Evolutionary conservation across 345 rosid species (phyloP), one percentile per base, ranked within the genome.

Genomic region (Angophora floribunda): DNA sequence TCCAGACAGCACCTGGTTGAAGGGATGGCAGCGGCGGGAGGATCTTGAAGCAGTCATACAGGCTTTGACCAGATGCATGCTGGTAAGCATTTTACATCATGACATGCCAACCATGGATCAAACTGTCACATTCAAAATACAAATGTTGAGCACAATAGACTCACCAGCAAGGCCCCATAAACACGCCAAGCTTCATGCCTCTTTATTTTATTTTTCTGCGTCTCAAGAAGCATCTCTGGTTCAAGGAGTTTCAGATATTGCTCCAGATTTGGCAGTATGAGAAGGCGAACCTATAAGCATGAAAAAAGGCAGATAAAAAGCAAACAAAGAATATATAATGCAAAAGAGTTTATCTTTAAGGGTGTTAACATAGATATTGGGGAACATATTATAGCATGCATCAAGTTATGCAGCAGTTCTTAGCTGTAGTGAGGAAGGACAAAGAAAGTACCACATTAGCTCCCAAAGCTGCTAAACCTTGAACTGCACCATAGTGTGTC

Each of bases 401-500:
- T 55, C 47, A 36, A 16, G 63, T 36, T n/a, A 36, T 41, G 79
- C 84, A 41, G 49, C 84, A 1, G 15, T 21, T 59, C 82, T 65
- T 80, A 44, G 67, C 17, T 16, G 32, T 22, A 52, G 52, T n/a
- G 78, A 59, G 85, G 45, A 75, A 41, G 70, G 82, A 51, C 85
- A 86, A 87, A 90, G 91, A 90, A 47, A 59, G 89, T 97, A 98
- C 99, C 93, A 96, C 96, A 91, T 95, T 95, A 89, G 98, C 95
- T 86, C 99, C 99, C 87, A 98, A 89, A 65, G 98, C 96, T 88
- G 97, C 96, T 92, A 97, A 91, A 90, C 99, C 99, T 94, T 97
- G 98, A 91, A 97, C 92, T 86, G 99, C 99, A 65, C 99, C 99
- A 91, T 97, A 98, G 89, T 98, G 99, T 90, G 97, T 99, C 61